A percentile compares a stretch with the other conserved stretches of the same genome.
phyloP scores from a whole-genome alignment of 441 rosid species.

The Adansonia gregorii region DNA sequence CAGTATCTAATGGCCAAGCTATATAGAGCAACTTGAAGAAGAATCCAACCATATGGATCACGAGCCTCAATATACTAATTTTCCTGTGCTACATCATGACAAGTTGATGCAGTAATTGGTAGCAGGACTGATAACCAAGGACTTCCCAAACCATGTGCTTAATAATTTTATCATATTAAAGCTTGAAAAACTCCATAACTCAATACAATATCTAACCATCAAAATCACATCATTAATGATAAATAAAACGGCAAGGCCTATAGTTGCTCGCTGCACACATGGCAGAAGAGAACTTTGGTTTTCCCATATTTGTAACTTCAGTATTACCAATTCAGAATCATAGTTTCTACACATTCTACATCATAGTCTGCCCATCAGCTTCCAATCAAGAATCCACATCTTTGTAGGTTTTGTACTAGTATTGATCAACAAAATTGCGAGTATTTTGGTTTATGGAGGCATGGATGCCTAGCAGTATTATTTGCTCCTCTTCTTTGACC shows the following conservation, averaged over 20 bases:
- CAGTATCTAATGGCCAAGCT: neutral
- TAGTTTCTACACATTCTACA: neutral
- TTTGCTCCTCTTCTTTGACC: neutral
- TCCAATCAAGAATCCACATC: conserved; percentile 14
- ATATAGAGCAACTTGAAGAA: neutral
- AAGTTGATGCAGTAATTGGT: neutral
- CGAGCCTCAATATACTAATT: neutral
- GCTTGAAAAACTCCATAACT: conserved; percentile 13
- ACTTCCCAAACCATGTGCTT: neutral
- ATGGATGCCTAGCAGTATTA: neutral
- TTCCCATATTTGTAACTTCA: neutral
- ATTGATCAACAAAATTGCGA: no score
- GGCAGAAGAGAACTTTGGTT: conserved; percentile 3
- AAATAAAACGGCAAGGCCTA: neutral
- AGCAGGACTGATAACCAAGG: conserved; percentile 13
- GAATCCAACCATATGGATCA: neutral
- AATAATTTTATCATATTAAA: neutral
- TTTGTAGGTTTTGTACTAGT: conserved; percentile 9
- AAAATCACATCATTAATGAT: neutral
- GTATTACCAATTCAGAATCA: conserved; percentile 9
- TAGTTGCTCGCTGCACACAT: neutral
- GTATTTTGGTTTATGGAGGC: neutral
- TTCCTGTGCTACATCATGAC: conserved; percentile 10
- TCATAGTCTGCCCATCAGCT: neutral
- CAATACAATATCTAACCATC: conserved; percentile 17